These are phyloP conservation scores for Dendrobium nobile DNA, from an alignment of 106 monocot genomes.

Conservation along the genomic window DNA sequence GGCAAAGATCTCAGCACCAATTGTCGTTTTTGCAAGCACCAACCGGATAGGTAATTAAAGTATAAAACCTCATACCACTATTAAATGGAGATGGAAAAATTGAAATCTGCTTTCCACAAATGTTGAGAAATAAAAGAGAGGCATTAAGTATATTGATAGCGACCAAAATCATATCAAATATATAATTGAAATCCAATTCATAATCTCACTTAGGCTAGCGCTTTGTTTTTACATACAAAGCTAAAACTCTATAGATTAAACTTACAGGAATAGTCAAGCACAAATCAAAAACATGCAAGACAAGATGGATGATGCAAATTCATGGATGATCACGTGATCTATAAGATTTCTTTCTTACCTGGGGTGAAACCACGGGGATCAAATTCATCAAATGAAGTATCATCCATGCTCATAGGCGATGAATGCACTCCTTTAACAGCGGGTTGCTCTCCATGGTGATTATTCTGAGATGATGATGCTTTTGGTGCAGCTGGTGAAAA, in stretches of 20 bases:
- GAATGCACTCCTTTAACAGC: conserved; percentile 9
- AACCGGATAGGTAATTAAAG: too few species aligned
- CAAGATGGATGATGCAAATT: neutral
- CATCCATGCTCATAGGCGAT: conserved; percentile 15
- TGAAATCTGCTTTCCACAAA: too few species aligned
- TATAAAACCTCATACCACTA: too few species aligned
- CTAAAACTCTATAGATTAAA: neutral
- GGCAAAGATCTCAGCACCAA: too few species aligned
- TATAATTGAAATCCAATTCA: too few species aligned
- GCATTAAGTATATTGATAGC: too few species aligned
- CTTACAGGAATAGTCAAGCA: neutral
- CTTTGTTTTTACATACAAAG: too few species aligned
- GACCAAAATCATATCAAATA: too few species aligned
- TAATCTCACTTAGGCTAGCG: too few species aligned
- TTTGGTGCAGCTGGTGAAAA: conserved; percentile 25
- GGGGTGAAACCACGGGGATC: conserved; percentile 69
- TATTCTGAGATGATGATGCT: conserved; percentile 15
- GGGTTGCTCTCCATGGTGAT: conserved; percentile 11
- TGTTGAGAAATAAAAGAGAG: too few species aligned
- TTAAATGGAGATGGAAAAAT: too few species aligned
- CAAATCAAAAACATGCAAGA: neutral
- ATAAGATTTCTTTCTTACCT: conserved; percentile 36
- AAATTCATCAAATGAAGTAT: conserved; percentile 76
- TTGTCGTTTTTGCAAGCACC: too few species aligned
- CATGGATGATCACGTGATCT: neutral